Evolutionary conservation across 2,329 filamentous ascomycete genomes (phyloP).

Genomic region (Plectosphaerella cucumerina): DNA sequence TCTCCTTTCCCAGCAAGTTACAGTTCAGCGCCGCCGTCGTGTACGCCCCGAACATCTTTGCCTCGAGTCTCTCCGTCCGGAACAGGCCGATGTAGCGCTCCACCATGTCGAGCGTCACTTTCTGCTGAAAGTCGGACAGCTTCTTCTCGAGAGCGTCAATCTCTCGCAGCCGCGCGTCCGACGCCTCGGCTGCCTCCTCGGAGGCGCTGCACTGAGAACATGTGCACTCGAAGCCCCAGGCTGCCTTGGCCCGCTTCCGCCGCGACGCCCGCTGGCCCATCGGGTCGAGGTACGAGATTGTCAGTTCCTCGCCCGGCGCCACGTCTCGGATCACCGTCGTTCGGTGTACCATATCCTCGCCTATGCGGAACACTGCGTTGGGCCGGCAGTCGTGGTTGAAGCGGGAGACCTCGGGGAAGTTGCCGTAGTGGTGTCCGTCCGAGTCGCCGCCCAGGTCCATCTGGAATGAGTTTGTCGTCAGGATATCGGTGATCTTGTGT

Average conservation of each 20-base stretch:
- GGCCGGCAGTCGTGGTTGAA: constrained; percentile 42
- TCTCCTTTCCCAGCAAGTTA: constrained; percentile 31
- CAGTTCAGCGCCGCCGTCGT: constrained; percentile 32
- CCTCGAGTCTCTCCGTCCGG: constrained; percentile 33
- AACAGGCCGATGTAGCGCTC: constrained; percentile 32
- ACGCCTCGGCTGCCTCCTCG: constrained; percentile 18
- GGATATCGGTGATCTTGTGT: constrained; percentile 11
- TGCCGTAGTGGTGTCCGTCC: constrained; percentile 11
- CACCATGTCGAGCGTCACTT: constrained; percentile 26
- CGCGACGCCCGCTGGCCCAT: constrained; percentile 19
- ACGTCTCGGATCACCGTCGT: constrained; percentile 33
- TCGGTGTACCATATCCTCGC: constrained; percentile 31
- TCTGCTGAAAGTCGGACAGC: constrained; percentile 13
- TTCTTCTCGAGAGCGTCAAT: constrained; percentile 21
- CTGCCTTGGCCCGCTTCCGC: constrained; percentile 18
- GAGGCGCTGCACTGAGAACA: constrained; percentile 31
- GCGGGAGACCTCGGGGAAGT: constrained; percentile 20
- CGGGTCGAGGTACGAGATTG: constrained; percentile 36
- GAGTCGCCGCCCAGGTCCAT: constrained; percentile 10
- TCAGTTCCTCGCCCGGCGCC: constrained; percentile 35
- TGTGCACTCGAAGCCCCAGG: constrained; percentile 36
- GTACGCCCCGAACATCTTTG: constrained; percentile 28
- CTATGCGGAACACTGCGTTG: constrained; percentile 38
- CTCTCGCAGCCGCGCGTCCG: constrained; percentile 32
- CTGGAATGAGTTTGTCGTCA: constrained; percentile 14